phyloP scores from a whole-genome alignment of 148 eudicot genomes.

The Euryodendron excelsum region DNA sequence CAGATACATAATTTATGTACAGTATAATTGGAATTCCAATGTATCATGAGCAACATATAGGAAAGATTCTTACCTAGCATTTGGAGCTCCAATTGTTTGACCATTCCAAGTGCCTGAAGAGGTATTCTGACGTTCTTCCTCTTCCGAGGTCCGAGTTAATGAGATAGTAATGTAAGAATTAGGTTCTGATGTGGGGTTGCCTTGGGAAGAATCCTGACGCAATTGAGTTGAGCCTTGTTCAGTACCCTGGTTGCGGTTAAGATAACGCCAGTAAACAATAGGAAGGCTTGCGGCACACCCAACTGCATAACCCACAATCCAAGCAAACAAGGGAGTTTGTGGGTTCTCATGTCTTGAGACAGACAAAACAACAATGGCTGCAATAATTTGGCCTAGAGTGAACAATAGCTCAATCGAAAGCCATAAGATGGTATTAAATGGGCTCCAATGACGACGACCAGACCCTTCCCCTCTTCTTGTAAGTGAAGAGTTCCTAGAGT shows the following conservation, averaged over 20 bases:
- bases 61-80: slow-evolving; percentile 42
- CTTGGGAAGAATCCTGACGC: slow-evolving; percentile 37
- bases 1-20: not conserved
- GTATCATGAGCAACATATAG: not conserved
- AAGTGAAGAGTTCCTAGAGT: slow-evolving; percentile 43
- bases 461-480: slow-evolving; percentile 54
- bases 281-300: slow-evolving; percentile 70
- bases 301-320: slow-evolving; percentile 73
- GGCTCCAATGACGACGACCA: slow-evolving; percentile 69
- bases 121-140: slow-evolving; percentile 38
- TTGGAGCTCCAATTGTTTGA: slow-evolving; percentile 31
- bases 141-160: slow-evolving; percentile 50
- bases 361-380: slow-evolving; percentile 57
- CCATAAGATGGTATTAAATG: slow-evolving; percentile 67
- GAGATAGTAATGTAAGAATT: slow-evolving; percentile 63
- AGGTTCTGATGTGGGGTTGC: slow-evolving; percentile 36
- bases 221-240: slow-evolving; percentile 40
- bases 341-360: slow-evolving; percentile 64
- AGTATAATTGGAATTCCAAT: not conserved
- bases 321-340: slow-evolving; percentile 69
- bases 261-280: slow-evolving; percentile 63
- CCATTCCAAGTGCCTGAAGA: slow-evolving; percentile 39
- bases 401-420: slow-evolving; percentile 56
- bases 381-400: slow-evolving; percentile 58
- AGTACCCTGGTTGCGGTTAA: slow-evolving; percentile 44